These are phyloP conservation scores for Grosmannia clavigera DNA, from an alignment of 2,329 filamentous ascomycete species.

Conservation along the genomic window DNA sequence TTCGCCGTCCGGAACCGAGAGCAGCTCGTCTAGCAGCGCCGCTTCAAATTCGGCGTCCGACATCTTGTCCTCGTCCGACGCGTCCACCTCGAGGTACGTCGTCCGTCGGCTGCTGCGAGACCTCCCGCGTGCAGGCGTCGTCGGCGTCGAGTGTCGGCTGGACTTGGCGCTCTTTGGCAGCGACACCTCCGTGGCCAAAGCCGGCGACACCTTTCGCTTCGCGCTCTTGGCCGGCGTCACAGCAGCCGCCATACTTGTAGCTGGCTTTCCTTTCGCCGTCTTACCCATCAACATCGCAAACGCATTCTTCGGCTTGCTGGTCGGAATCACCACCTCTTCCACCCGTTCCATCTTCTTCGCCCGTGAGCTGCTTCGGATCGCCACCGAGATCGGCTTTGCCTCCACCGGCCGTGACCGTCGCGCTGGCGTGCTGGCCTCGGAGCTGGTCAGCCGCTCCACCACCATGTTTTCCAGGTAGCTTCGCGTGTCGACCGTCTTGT, in stretches of 20 bases:
- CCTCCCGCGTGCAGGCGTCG: slow-evolving; percentile 29
- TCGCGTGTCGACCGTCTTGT: slow-evolving; percentile 48
- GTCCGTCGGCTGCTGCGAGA: slow-evolving; percentile 32
- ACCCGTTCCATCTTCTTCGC: slow-evolving; percentile 16
- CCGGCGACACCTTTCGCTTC: slow-evolving; percentile 25
- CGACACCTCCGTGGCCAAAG: slow-evolving; percentile 16
- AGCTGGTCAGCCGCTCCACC: slow-evolving; percentile 46
- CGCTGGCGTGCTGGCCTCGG: slow-evolving; percentile 17
- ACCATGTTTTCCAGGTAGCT: slow-evolving; percentile 76
- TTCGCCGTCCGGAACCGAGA: slow-evolving; percentile 16
- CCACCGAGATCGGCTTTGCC: slow-evolving; percentile 3
- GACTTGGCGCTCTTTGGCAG: slow-evolving; percentile 60
- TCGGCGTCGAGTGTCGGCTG: slow-evolving; percentile 63
- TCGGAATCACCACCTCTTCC: slow-evolving; percentile 12
- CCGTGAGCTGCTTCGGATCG: slow-evolving; percentile 24
- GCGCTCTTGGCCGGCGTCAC: slow-evolving; percentile 5
- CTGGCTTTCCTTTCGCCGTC: background rate
- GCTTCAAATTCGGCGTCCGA: slow-evolving; percentile 79
- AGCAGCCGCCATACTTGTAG: background rate
- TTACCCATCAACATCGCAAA: slow-evolving; percentile 44
- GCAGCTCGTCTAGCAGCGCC: slow-evolving; percentile 54
- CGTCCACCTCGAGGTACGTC: slow-evolving; percentile 43
- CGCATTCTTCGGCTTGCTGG: slow-evolving; percentile 25
- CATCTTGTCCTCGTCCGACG: slow-evolving; percentile 48
- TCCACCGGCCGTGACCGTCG: slow-evolving; percentile 15